Percentiles rank a stretch among this genome's conserved stretches.
Conservation (phyloP, 306 rosid genomes). For the Abrus pulchellus region DNA sequence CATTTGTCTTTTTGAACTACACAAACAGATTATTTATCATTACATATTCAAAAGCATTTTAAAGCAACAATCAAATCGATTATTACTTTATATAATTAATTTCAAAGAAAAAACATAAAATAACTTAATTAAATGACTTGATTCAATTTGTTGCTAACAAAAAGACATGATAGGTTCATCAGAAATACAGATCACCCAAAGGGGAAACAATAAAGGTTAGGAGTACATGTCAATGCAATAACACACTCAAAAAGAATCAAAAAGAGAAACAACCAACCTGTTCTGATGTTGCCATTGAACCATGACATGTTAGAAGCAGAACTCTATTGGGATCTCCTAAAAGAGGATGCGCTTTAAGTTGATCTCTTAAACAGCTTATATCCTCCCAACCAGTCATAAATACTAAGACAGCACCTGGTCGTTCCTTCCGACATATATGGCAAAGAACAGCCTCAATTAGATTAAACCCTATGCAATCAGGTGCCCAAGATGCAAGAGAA, state of each 20-base stretch:
- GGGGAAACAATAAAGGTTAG: background rate
- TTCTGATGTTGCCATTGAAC: conserved; percentile 97
- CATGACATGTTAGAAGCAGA: conserved; percentile 92
- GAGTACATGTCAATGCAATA: background rate
- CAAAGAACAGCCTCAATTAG: conserved; percentile 95
- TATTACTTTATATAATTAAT: conserved; percentile 1
- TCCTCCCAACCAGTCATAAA: conserved; percentile 99
- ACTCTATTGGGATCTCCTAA: conserved; percentile 97
- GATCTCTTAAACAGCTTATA: conserved; percentile 91
- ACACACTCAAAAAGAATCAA: background rate
- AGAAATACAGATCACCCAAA: conserved; percentile 36
- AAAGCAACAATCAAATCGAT: conserved; percentile 26
- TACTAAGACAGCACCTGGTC: conserved; percentile 92
- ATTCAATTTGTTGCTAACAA: conserved; percentile 27
- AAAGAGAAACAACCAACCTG: conserved; percentile 69
- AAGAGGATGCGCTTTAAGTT: conserved; percentile 94
- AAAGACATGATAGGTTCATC: conserved; percentile 11
- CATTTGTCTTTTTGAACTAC: conserved; percentile 1
- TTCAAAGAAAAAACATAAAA: background rate
- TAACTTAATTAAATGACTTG: conserved; percentile 12
- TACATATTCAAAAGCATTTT: background rate
- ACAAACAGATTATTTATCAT: conserved; percentile 6
- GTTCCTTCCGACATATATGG: conserved; percentile 95
- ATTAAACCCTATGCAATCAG: conserved; percentile 95
- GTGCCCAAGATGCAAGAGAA: conserved; percentile 86